Evolutionary conservation across 1,139 yeast species (phyloP), one percentile per base, ranked within the genome.

Genomic region (Zygotorulaspora mrakii): DNA sequence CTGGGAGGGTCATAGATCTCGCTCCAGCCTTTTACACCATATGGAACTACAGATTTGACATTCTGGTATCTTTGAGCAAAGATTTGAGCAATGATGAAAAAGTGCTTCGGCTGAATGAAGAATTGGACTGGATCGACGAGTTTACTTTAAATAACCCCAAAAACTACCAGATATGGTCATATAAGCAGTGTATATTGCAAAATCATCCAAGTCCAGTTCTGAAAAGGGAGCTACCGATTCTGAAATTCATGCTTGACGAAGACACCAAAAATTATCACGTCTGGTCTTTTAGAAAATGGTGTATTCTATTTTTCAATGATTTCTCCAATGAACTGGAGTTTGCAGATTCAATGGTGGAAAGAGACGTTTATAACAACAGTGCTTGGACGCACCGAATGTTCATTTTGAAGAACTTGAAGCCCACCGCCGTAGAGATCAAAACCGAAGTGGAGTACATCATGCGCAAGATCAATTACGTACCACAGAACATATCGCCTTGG

Each of bases 141-240:
- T 66, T 84, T 31, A 91, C 96, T 0, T 59, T 83, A 38, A 79
- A 74, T 7, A 81, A 85, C 59, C 83, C 89, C 33, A 91, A 91
- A 62, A 91, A 89, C 66, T 91, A 94, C 66, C 99, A 91, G 63
- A 82, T 91, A 18, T 91, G 98, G 98, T 86, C 88, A 55, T 87
- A 89, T 57, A 74, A 96, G 39, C 89, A 84, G 56, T 62, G 76
- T 34, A 53, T 82, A 5, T 66, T 80, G 38, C 68, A 68, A 31
- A 49, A 45, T 24, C 63, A 53, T 45, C 60, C 47, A 22, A 48
- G 36, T 35, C 79, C 76, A 43, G 62, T 67, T 32, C 68, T 76
- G 5, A 66, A 63, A 37, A 64, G 77, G 22, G 96, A 88, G 54
- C 70, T 70, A 43, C 82, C 84, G 2, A 67, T 86, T 12, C 66